Evolutionary conservation across 139 green algal genomes (phyloP).

Genomic region (Spirogloea muscicola): DNA sequence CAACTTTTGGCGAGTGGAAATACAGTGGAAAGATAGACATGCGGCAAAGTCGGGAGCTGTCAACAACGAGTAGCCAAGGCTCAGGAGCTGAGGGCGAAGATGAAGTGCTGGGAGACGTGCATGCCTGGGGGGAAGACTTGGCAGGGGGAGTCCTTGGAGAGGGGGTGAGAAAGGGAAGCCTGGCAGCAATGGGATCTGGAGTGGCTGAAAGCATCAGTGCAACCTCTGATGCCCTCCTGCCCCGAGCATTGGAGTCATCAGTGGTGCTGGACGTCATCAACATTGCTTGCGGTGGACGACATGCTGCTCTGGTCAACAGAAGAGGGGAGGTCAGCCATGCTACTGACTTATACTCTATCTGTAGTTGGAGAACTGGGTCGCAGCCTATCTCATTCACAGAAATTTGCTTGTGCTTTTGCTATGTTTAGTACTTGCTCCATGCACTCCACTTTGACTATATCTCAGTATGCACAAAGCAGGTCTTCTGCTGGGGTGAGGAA

Average conservation of each 20-base stretch:
- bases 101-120: slow-evolving; percentile 37
- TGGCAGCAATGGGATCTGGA: background rate
- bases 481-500: slow-evolving; percentile 46
- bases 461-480: too few species aligned
- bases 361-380: too few species aligned
- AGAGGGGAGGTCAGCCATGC: slow-evolving; percentile 41
- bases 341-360: background rate
- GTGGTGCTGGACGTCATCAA: slow-evolving; percentile 41
- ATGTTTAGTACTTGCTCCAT: background rate
- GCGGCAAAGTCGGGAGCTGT: too few species aligned
- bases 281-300: slow-evolving; percentile 33
- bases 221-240: slow-evolving; percentile 17
- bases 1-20: too few species aligned
- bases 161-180: background rate
- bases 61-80: too few species aligned
- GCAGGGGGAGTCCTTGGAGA: slow-evolving; percentile 19
- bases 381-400: background rate
- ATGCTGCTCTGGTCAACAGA: slow-evolving; percentile 38
- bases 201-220: background rate
- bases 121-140: slow-evolving; percentile 43
- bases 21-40: too few species aligned
- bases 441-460: too few species aligned
- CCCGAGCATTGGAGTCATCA: slow-evolving; percentile 11
- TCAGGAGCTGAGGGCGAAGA: too few species aligned
- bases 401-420: background rate